These are phyloP conservation scores for Flaveria brownii DNA, from an alignment of 129 eudicot genomes.

Conservation along the genomic window DNA sequence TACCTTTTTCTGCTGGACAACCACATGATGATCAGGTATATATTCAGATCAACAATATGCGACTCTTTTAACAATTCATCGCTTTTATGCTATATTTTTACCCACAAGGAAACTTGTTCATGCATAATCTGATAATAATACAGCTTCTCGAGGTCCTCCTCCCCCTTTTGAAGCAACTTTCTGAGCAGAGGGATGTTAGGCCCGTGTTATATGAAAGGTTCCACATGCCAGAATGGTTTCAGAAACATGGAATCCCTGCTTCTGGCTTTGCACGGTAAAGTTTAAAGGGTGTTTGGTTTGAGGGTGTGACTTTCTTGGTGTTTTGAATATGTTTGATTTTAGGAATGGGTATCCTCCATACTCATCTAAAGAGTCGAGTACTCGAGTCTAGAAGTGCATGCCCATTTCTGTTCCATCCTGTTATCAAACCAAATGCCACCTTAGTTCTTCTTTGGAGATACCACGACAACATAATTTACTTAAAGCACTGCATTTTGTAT, in stretches of 20 bases:
- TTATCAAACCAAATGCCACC: constrained; percentile 12
- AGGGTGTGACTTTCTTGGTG: constrained; percentile 7
- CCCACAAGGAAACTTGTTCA: constrained; percentile 3
- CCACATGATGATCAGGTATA: constrained; percentile 91
- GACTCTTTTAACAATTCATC: neutral
- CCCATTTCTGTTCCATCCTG: constrained; percentile 3
- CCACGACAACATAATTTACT: constrained; percentile 30
- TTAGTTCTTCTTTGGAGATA: constrained; percentile 31
- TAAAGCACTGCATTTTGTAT: constrained; percentile 47
- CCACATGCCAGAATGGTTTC: constrained; percentile 98
- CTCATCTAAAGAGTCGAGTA: neutral
- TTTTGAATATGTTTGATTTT: neutral
- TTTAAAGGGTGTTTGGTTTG: constrained; percentile 9
- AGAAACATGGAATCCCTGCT: constrained; percentile 89
- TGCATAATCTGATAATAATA: constrained; percentile 5
- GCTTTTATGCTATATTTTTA: neutral
- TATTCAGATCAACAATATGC: neutral
- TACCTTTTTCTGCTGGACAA: constrained; percentile 96
- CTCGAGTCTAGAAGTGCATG: neutral
- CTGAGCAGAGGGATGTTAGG: constrained; percentile 80
- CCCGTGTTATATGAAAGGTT: constrained; percentile 77
- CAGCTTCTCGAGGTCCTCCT: constrained; percentile 94
- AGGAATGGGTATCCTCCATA: neutral
- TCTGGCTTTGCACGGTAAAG: constrained; percentile 39
- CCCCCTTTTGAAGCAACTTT: constrained; percentile 88